Evolutionary conservation across 331 rosid genomes (phyloP).

Genomic region (Dryas integrifolia): DNA sequence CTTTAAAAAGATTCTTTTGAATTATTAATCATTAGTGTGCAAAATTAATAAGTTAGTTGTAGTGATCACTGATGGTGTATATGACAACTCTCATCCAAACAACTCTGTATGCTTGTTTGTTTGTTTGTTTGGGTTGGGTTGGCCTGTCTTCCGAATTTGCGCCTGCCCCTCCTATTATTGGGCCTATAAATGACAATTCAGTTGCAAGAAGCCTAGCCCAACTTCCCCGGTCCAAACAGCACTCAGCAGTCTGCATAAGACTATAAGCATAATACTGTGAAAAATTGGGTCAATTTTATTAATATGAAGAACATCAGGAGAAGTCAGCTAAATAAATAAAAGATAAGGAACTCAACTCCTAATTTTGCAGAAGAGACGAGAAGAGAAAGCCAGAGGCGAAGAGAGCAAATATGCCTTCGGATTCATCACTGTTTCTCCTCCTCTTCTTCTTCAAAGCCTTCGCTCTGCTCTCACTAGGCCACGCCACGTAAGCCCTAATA

Average conservation of each 20-base stretch:
- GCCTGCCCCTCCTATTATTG: too few species aligned
- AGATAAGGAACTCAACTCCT: not conserved
- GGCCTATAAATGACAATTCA: not conserved
- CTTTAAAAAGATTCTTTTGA: too few species aligned
- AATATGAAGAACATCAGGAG: not conserved
- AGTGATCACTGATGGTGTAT: too few species aligned
- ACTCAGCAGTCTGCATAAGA: not conserved
- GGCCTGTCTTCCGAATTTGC: too few species aligned
- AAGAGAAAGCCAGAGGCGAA: not conserved
- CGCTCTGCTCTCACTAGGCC: slow-evolving; percentile 26
- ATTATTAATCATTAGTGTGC: too few species aligned
- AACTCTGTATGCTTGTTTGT: too few species aligned
- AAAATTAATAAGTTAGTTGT: too few species aligned
- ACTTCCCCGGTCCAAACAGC: not conserved
- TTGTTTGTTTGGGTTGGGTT: too few species aligned
- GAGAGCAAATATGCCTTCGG: slow-evolving; percentile 38
- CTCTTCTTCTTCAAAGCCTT: slow-evolving; percentile 31
- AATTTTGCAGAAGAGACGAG: not conserved
- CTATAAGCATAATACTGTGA: not conserved
- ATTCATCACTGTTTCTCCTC: slow-evolving; percentile 26
- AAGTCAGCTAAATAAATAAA: not conserved
- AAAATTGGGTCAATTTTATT: not conserved
- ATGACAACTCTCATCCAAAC: too few species aligned
- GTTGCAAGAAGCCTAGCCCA: not conserved
- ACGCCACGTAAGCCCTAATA: slow-evolving; percentile 43